Percentiles rank a stretch among this genome's conserved stretches.
phyloP scores from a whole-genome alignment of 176 grass and related monocot genomes.

The Oryza australiensis region DNA sequence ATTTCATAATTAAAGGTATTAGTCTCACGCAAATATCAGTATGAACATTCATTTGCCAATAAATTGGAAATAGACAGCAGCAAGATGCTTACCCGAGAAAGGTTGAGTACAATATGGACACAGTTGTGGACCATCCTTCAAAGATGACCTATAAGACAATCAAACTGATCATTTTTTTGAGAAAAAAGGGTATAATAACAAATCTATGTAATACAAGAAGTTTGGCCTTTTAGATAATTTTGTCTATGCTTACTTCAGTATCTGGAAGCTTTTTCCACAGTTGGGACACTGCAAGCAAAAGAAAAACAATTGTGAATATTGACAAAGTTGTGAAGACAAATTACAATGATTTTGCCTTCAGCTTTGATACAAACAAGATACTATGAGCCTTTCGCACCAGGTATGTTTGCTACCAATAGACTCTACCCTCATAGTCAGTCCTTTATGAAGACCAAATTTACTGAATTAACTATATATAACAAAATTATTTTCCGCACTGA shows the following conservation, averaged over 20 bases:
- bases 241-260: conserved; percentile 69
- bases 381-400: not conserved
- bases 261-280: conserved; percentile 84
- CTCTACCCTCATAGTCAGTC: not conserved
- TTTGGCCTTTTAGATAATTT: not conserved
- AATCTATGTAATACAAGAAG: not conserved
- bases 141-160: conserved; percentile 64
- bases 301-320: conserved; percentile 15
- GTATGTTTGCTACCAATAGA: not conserved
- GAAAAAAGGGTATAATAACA: not conserved
- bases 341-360: not conserved
- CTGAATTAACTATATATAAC: not conserved
- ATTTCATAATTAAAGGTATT: not conserved
- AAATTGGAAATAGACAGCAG: not conserved
- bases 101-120: conserved; percentile 91
- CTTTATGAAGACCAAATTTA: not conserved
- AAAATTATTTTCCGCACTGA: not conserved
- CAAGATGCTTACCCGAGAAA: conserved; percentile 68
- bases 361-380: conserved; percentile 9
- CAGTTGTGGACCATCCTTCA: conserved; percentile 79
- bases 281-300: conserved; percentile 75
- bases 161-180: conserved; percentile 21
- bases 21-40: conserved; percentile 3
- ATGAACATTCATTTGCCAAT: not conserved
- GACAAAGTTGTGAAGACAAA: not conserved